phyloP scores from a whole-genome alignment of 345 rosid species.

The Camelina neglecta region DNA sequence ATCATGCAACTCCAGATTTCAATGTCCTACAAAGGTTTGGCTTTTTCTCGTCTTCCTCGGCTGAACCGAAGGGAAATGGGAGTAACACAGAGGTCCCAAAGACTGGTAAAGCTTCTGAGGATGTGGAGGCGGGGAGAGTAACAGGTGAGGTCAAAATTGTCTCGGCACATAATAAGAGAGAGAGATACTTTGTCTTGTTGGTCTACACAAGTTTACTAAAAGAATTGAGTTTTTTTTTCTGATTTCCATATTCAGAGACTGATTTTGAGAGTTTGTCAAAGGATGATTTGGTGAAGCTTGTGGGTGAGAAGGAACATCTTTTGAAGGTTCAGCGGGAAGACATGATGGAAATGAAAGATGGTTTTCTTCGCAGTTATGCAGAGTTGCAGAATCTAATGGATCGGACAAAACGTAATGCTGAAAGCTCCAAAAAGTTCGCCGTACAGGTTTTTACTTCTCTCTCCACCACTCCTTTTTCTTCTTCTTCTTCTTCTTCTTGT shows the following conservation, averaged over 20 bases:
- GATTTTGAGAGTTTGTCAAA: constrained; percentile 64
- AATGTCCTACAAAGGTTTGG: constrained; percentile 57
- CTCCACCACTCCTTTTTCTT: not conserved
- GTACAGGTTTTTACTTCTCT: constrained; percentile 57
- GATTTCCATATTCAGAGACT: constrained; percentile 65
- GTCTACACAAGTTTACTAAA: constrained; percentile 53
- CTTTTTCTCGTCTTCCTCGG: constrained; percentile 67
- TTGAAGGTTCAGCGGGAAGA: constrained; percentile 67
- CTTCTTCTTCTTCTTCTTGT: not conserved
- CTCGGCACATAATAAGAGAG: constrained; percentile 34
- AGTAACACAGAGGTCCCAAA: constrained; percentile 40
- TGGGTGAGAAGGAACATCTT: constrained; percentile 78
- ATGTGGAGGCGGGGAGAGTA: constrained; percentile 37
- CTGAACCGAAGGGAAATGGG: constrained; percentile 56
- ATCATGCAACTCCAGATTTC: constrained; percentile 48
- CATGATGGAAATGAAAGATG: constrained; percentile 72
- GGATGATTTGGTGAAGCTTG: constrained; percentile 78
- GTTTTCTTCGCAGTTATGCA: constrained; percentile 71
- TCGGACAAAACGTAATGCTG: constrained; percentile 88
- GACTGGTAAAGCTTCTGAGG: constrained; percentile 41
- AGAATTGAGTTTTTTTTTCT: constrained; percentile 48
- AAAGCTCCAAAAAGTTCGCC: constrained; percentile 84
- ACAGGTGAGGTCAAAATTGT: constrained; percentile 46
- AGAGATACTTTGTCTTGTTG: constrained; percentile 30
- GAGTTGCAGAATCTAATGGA: constrained; percentile 92